Conservation (phyloP, 305 asterid genomes). For the Fraxinus latifolia region DNA sequence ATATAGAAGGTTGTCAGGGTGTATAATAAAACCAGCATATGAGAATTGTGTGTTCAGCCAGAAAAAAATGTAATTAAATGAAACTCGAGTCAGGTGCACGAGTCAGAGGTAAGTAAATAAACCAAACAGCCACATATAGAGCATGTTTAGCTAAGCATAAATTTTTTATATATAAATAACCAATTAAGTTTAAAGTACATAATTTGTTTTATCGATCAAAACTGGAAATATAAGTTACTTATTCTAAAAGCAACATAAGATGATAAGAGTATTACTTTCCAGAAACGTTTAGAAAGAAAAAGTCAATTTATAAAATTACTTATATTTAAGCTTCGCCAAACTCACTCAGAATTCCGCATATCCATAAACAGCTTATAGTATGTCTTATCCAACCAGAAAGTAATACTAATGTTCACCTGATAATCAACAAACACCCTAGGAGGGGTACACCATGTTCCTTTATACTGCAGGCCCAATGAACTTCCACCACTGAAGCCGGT, state of each 20-base stretch:
- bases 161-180: background rate
- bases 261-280: background rate
- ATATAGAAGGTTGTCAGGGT: background rate
- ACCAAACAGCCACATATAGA: background rate
- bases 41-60: background rate
- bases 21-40: background rate
- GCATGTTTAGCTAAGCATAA: background rate
- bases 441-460: slow-evolving; percentile 99
- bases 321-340: background rate
- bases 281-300: background rate
- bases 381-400: background rate
- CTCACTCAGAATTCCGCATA: background rate
- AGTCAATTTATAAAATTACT: background rate
- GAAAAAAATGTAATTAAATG: background rate
- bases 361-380: background rate
- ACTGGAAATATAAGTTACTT: background rate
- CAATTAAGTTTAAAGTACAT: background rate
- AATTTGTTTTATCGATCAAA: background rate
- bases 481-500: slow-evolving; percentile 98
- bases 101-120: background rate
- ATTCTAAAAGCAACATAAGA: background rate
- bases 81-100: slow-evolving; percentile 2
- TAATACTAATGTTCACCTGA: slow-evolving; percentile 50
- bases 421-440: slow-evolving; percentile 95
- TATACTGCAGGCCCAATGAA: slow-evolving; percentile 91